Base-by-base conservation (phyloP, 257 asterid species). In the Solanum chiquidenum region DNA sequence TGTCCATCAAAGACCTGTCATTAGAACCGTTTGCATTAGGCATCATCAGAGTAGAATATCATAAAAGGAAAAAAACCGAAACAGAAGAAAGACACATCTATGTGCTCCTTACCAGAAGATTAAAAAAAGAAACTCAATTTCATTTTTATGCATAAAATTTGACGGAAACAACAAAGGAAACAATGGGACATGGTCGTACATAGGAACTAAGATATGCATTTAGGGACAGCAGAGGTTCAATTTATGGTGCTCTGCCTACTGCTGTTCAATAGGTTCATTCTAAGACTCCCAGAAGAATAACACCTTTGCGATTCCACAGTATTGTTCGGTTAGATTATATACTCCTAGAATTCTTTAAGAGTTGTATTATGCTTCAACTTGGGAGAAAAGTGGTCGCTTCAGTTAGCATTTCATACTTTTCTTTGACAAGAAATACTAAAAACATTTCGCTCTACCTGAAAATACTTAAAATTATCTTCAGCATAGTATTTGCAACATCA, bases 1-100 rank as follows among this genome's bases (percentile, higher is more conserved):
- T 96, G 99, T 37, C 99, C 99, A 86, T 96, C 99, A 84, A 96
- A 96, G 88, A 96, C 99, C 99, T 96, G 94, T 88, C 86, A 77
- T 84, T 72, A 84, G 88, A 85, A 89, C 88, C 83, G 64, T 72
- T 55, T 42, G 74, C 88, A 31, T 90, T 77, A 84, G 86, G 86
- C 83, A 49, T 49, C 82, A 86, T 49, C 80, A 82, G 76, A 80
- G 38, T 79, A 25, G 37, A 77, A 76, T 42, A n/a, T 12, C 33
- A 38, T 35, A 11, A 14, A 27, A n/a, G 4, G 2, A 27, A 27
- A 7, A 29, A 71, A 12, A 12, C 5, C 13, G 9, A 20, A 20
- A 20, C 66, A 29, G 29, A 69, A 27, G 13, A 29, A 29, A 2
- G 23, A 27, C 38, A 27, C 38, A 13, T 16, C 20, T 11, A 18